Percentiles rank a stretch among this genome's conserved stretches.
Conservation (phyloP, 306 rosid genomes). For the Vigna angularis region DNA sequence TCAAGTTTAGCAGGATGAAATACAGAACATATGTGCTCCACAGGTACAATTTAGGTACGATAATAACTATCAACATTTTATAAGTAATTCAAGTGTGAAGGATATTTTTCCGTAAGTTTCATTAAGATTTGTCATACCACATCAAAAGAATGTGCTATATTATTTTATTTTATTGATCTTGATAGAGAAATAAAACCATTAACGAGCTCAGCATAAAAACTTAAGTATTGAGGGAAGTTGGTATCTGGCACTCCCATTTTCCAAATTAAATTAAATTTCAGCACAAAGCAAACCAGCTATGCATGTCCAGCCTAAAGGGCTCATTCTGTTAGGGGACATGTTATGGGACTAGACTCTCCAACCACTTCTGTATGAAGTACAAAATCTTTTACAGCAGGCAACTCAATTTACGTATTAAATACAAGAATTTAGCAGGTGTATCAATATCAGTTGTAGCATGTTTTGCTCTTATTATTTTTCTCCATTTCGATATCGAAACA, state of each 20-base stretch:
- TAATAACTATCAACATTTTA: not conserved
- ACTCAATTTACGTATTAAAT: constrained; percentile 1
- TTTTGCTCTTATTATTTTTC: too few species aligned
- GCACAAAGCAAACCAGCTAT: not conserved
- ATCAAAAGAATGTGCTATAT: constrained; percentile 20
- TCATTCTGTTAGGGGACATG: not conserved
- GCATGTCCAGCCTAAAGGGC: not conserved
- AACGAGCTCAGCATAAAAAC: not conserved
- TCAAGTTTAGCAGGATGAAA: not conserved
- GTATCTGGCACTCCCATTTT: constrained; percentile 18
- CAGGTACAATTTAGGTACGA: not conserved
- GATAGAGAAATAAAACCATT: not conserved
- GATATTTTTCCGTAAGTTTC: not conserved
- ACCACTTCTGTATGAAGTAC: not conserved
- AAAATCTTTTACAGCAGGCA: not conserved
- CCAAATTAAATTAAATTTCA: constrained; percentile 1
- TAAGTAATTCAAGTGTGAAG: constrained; percentile 16
- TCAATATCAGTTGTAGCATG: too few species aligned
- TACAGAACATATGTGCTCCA: constrained; percentile 7
- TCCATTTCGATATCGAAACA: not conserved
- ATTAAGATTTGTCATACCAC: not conserved
- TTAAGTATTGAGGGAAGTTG: constrained; percentile 9
- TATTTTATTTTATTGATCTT: not conserved
- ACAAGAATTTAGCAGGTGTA: not conserved
- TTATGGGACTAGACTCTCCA: not conserved